Conservation (phyloP, 768 basidiomycete genomes). For the Fomitopsis serialis region DNA sequence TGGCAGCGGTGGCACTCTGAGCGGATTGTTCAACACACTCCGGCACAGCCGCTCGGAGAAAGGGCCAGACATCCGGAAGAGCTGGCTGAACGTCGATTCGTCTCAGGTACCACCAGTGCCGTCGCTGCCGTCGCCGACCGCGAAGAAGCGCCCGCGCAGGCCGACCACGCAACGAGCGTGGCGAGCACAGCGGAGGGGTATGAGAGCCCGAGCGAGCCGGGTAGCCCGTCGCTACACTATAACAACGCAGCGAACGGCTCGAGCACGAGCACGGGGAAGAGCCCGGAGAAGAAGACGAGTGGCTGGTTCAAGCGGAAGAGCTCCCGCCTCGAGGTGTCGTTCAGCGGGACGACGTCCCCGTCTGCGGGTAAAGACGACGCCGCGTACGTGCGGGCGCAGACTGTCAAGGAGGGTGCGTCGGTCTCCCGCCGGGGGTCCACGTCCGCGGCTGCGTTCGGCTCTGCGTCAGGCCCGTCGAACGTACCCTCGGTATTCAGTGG, state of each 20-base stretch:
- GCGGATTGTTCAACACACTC: constrained; percentile 21
- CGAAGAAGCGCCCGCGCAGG: constrained; percentile 11
- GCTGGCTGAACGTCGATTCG: constrained; percentile 8
- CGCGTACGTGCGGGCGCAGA: constrained; percentile 1
- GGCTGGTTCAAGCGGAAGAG: constrained; percentile 56
- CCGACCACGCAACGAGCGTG: no score
- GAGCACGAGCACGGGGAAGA: constrained; percentile 22
- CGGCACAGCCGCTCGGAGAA: constrained; percentile 21
- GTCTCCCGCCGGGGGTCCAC: constrained; percentile 3
- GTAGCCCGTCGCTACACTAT: constrained; percentile 14
- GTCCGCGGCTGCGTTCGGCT: constrained; percentile 6
- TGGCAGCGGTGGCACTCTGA: constrained; percentile 13
- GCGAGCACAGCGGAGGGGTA: constrained; percentile 22
- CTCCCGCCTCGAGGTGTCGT: constrained; percentile 19
- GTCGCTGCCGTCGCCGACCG: constrained; percentile 7
- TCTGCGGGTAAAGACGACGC: constrained; percentile 14
- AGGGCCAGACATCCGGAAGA: constrained; percentile 14
- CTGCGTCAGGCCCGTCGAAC: not conserved
- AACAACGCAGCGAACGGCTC: constrained; percentile 21
- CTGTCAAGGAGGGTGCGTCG: not conserved
- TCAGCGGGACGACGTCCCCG: constrained; percentile 16
- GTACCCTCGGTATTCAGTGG: constrained; percentile 7
- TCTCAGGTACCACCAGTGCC: constrained; percentile 25
- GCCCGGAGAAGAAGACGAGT: constrained; percentile 35
- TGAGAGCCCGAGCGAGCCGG: constrained; percentile 9